phyloP scores from a whole-genome alignment of 2,329 filamentous ascomycete genomes.

The Arthrobotrys pseudoclavata region DNA sequence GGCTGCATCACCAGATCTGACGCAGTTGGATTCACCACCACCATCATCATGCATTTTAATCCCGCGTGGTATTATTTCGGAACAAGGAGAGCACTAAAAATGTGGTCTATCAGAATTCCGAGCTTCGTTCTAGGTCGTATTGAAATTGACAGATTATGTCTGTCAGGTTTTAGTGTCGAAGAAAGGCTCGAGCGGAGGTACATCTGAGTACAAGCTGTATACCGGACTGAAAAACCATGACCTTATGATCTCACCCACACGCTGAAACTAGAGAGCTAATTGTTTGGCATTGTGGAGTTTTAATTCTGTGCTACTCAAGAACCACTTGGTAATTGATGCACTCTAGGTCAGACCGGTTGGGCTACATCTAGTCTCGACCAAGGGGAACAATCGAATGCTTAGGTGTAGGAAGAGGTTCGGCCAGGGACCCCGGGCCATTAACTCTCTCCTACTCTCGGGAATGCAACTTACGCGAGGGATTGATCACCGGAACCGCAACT shows the following conservation, averaged over 20 bases:
- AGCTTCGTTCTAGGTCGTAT: conserved; percentile 13
- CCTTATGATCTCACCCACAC: background rate
- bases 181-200: conserved; percentile 30
- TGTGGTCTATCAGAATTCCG: conserved; percentile 11
- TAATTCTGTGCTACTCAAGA: background rate
- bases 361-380: too few species aligned
- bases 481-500: conserved; percentile 22
- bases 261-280: background rate
- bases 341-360: too few species aligned
- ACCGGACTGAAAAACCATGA: background rate
- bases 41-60: background rate
- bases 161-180: background rate
- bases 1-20: conserved; percentile 19
- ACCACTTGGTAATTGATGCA: background rate
- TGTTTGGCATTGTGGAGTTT: too few species aligned
- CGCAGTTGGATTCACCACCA: conserved; percentile 52
- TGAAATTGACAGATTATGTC: background rate
- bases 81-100: background rate
- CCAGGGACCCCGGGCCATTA: background rate
- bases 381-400: background rate
- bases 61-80: conserved; percentile 7
- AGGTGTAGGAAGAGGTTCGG: background rate
- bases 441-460: background rate
- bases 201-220: conserved; percentile 7
- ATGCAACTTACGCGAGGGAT: conserved; percentile 42